Base-by-base conservation (phyloP, 805 yeast genomes). In the Wickerhamomyces rabaulensis region DNA sequence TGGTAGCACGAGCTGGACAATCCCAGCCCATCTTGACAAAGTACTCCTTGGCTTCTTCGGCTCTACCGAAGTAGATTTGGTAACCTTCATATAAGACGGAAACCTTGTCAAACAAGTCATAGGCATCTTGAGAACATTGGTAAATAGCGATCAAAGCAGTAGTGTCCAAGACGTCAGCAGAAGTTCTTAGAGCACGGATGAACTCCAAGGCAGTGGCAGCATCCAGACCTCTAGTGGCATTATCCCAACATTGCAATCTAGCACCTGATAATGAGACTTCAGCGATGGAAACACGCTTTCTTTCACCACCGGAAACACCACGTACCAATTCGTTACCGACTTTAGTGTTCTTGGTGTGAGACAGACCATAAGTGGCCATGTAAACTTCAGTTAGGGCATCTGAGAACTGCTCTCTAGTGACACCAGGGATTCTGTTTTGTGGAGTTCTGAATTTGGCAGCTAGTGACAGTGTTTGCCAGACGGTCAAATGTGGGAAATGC, bases 251-350 rank as follows among this genome's bases (percentile, higher is more conserved):
- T 51, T 70, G 74, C 40, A 73, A 52, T 46, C 63, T 65, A 21
- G 80, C 73, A 45, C 78, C 79, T 45, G 67, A 60, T 16, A 68
- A 50, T 3, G 70, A 52, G 22, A 73, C 83, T 64, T 81, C 87
- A 7, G 84, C 84, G 53, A 81, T 78, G 6, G 85, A 78, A 19
- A 80, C 86, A 66, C 87, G 76, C 61, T 81, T 81, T 52, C 87
- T 68, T 64, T 81, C 84, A 66, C 87, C 87, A 58, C 87, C 87
- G 21, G 85, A 79, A 36, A 82, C 79, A 62, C 87, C 87, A 59
- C 85, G 71, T 23, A 80, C 75, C 27, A 72, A 70, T 52, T 78
- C 84, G 53, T 78, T 74, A 56, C 87, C 87, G 39, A 81, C 86
- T 44, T 78, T 70, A 13, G 87, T 81, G 56, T 80, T 68, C 51